Base-by-base conservation (phyloP, 352 stramenopile genomes). In the Pythium aristosporum region DNA sequence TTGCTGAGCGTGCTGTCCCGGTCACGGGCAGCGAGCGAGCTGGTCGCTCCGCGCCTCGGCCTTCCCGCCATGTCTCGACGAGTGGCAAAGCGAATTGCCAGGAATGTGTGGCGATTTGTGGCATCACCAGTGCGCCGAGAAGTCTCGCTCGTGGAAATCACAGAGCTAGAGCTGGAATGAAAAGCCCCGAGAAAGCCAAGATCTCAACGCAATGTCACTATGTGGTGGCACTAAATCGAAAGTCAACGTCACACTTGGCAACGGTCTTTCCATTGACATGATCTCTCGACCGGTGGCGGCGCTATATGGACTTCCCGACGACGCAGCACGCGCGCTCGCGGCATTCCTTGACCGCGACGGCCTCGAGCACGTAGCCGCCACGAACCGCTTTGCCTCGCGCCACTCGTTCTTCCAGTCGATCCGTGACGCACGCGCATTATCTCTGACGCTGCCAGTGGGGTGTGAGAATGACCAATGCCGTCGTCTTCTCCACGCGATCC, bases 61-160 rank as follows among this genome's bases (percentile, higher is more conserved):
- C 11, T 39, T 39, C 34, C 34, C 34, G 34, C 43, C 43, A 28
- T 50, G 34, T 50, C 5, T 28, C 20, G 43, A 50, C 43, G 43
- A 10, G 43, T 8, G 41, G n/a, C n/a, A 1, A 51, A 39, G 20
- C 15, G 12, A 13, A 23, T 39, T 16, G 42, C 54, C 12, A 10
- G 4, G 23, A 12, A 20, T 16, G 54, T 61, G 21, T 61, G 39
- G 23, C 8, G 16, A 28, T 61, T 61, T 42, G 8, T 51, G 1
- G 54, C 28, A 1, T 21, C 9, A 1, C n/a, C 23, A 16, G 5
- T 55, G 20, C 48, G 20, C 15, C 57, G 57, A 28, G 57, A 63
- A 18, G 36, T 63, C 21, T 55, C 57, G 6, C 18, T 63, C 1
- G 43, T 56, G 8, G 44, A 63, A n/a, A 63, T 63, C 36, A 52